Evolutionary conservation across 805 yeast genomes (phyloP).

Genomic region (Candida koratica): DNA sequence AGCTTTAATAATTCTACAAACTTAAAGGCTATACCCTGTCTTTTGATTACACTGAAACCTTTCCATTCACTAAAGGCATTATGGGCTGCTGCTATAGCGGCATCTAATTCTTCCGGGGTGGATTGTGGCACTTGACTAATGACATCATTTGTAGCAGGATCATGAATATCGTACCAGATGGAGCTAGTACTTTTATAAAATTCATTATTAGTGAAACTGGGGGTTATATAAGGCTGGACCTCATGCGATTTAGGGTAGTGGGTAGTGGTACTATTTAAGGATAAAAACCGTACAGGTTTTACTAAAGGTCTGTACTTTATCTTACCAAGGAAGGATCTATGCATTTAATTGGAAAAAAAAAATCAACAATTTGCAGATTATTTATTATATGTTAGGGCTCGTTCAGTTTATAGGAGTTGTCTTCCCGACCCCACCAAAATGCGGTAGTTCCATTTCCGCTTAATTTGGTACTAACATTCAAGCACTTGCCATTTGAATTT

Average conservation of each 20-base stretch:
- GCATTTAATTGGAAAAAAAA: background rate
- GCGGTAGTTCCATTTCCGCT: too few relatives aligned
- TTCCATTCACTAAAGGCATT: slow-evolving; percentile 60
- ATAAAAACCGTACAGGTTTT: slow-evolving; percentile 3
- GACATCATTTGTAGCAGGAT: slow-evolving; percentile 69
- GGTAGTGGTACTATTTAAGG: slow-evolving; percentile 16
- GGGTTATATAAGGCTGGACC: slow-evolving; percentile 47
- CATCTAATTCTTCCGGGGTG: slow-evolving; percentile 59
- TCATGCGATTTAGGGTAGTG: slow-evolving; percentile 42
- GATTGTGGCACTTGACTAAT: slow-evolving; percentile 70
- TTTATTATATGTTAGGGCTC: background rate
- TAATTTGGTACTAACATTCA: too few relatives aligned
- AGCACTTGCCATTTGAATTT: too few relatives aligned
- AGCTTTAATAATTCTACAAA: slow-evolving; percentile 59
- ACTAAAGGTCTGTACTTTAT: background rate
- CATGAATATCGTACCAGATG: slow-evolving; percentile 65
- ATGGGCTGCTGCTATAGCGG: slow-evolving; percentile 62
- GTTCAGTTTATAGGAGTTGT: slow-evolving; percentile 2
- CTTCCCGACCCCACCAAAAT: slow-evolving; percentile 10
- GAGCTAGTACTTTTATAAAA: slow-evolving; percentile 46
- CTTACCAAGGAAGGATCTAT: slow-evolving; percentile 1
- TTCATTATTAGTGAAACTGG: slow-evolving; percentile 49
- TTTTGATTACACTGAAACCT: slow-evolving; percentile 52
- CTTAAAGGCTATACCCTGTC: slow-evolving; percentile 71
- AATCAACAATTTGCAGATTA: background rate